Evolutionary conservation across 1,284 basidiomycete genomes (phyloP).

Genomic region (Somion occarium): DNA sequence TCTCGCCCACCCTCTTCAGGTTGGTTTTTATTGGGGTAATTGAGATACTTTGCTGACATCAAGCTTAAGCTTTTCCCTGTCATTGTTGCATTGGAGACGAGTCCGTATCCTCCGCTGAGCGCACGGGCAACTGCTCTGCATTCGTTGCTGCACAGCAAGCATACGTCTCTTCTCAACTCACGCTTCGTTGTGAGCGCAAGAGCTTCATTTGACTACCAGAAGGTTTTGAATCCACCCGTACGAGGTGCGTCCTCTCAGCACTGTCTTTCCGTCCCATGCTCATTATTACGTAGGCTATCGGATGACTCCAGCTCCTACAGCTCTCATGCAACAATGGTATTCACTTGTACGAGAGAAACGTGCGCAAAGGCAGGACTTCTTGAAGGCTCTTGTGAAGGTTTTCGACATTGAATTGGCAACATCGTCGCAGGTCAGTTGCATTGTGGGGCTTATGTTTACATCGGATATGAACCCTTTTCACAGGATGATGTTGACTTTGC

Average conservation of each 20-base stretch:
- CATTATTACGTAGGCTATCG: conserved; percentile 52
- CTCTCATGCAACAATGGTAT: conserved; percentile 89
- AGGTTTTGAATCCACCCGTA: conserved; percentile 42
- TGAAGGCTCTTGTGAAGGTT: conserved; percentile 76
- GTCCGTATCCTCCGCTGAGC: conserved; percentile 56
- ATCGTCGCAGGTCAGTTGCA: conserved; percentile 43
- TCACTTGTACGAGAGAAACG: conserved; percentile 87
- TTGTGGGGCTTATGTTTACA: too few species aligned
- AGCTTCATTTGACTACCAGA: conserved; percentile 82
- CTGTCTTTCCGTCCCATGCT: neutral
- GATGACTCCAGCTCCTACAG: conserved; percentile 49
- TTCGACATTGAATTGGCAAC: conserved; percentile 64
- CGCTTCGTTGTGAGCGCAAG: conserved; percentile 79
- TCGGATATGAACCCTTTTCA: too few species aligned
- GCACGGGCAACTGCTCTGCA: conserved; percentile 81
- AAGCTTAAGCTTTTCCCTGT: conserved; percentile 79
- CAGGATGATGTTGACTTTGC: conserved; percentile 80
- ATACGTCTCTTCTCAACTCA: conserved; percentile 84
- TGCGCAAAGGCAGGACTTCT: conserved; percentile 78
- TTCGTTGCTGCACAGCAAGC: conserved; percentile 81
- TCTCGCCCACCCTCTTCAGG: conserved; percentile 89
- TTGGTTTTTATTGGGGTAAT: conserved; percentile 26
- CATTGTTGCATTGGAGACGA: conserved; percentile 91
- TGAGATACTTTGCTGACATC: neutral
- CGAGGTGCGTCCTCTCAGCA: conserved; percentile 35